A percentile compares a stretch with the other conserved stretches of the same genome.
Evolutionary conservation across 1,139 yeast genomes (phyloP).

Genomic region (Diutina catenulata): DNA sequence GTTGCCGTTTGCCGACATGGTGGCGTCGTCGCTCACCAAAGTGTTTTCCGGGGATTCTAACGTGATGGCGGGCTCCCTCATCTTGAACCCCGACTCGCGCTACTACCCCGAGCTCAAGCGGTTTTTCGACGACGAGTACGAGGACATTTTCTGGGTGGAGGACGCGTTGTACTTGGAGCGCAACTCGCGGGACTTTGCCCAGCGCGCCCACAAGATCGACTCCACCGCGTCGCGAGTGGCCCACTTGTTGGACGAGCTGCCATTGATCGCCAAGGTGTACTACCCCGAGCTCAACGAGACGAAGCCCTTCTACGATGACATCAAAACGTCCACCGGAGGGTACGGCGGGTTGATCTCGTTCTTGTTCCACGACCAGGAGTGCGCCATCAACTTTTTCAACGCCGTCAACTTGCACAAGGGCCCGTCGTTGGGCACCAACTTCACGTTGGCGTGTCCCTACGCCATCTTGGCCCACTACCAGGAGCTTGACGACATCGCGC

Average conservation of each 20-base stretch:
- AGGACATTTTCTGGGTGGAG: conserved; percentile 80
- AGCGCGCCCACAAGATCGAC: conserved; percentile 58
- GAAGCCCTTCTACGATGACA: conserved; percentile 54
- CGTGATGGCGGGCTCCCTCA: conserved; percentile 88
- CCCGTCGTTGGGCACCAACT: conserved; percentile 89
- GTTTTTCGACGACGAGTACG: conserved; percentile 44
- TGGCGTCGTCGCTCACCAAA: conserved; percentile 80
- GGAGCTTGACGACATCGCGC: conserved; percentile 70
- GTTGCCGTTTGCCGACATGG: conserved; percentile 71
- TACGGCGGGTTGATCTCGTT: conserved; percentile 87
- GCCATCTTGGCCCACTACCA: conserved; percentile 79
- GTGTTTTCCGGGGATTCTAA: conserved; percentile 91
- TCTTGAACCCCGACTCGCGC: conserved; percentile 57
- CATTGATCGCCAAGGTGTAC: conserved; percentile 48
- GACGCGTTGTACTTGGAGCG: conserved; percentile 89
- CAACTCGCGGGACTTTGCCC: conserved; percentile 79
- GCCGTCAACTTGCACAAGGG: conserved; percentile 73
- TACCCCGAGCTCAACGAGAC: conserved; percentile 57
- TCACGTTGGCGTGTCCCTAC: conserved; percentile 87
- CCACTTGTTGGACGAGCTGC: conserved; percentile 32
- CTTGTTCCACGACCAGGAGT: conserved; percentile 52
- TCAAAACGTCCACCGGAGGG: conserved; percentile 66
- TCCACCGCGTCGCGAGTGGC: conserved; percentile 48
- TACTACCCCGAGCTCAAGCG: conserved; percentile 41
- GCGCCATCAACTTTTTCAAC: conserved; percentile 69